Conservation (phyloP, 2,329 filamentous ascomycete species). For the Cordyceps farinosa region DNA sequence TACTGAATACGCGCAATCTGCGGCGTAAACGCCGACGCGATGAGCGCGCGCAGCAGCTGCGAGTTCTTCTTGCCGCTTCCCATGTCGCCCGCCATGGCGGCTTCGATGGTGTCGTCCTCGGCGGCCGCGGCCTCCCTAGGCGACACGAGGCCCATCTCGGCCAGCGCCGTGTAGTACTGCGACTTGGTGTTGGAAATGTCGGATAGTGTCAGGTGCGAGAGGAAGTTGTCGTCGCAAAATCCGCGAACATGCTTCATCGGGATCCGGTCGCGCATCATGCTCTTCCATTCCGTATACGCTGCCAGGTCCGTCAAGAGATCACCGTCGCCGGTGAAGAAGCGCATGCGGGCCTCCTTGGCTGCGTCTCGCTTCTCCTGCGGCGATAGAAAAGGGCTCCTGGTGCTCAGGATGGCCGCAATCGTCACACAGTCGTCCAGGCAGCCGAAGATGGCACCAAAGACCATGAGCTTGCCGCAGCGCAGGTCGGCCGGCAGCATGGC, state of each 20-base stretch:
- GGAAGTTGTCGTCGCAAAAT: slow-evolving; percentile 84
- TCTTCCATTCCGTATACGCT: slow-evolving; percentile 79
- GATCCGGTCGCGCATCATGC: slow-evolving; percentile 55
- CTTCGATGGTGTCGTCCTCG: slow-evolving; percentile 22
- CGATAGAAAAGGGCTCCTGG: slow-evolving; percentile 79
- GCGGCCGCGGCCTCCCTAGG: slow-evolving; percentile 33
- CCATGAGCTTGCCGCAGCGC: slow-evolving; percentile 88
- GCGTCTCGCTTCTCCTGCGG: slow-evolving; percentile 80
- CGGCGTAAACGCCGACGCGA: slow-evolving; percentile 73
- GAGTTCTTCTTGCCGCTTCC: slow-evolving; percentile 30
- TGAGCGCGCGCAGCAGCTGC: slow-evolving; percentile 63
- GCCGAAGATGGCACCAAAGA: slow-evolving; percentile 90
- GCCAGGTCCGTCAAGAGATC: slow-evolving; percentile 84
- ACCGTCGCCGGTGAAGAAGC: slow-evolving; percentile 74
- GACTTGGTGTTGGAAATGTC: slow-evolving; percentile 84
- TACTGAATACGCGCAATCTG: slow-evolving; percentile 91
- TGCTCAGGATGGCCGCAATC: slow-evolving; percentile 88
- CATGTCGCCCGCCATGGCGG: slow-evolving; percentile 29
- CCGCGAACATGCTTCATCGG: slow-evolving; percentile 61
- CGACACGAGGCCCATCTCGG: slow-evolving; percentile 76
- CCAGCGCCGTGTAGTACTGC: slow-evolving; percentile 81
- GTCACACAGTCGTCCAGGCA: slow-evolving; percentile 86
- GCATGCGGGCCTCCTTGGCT: slow-evolving; percentile 69
- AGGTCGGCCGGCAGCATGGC: slow-evolving; percentile 93
- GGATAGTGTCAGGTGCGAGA: slow-evolving; percentile 76